phyloP scores from a whole-genome alignment of 1,284 basidiomycete genomes.

The Heterobasidion annosum region DNA sequence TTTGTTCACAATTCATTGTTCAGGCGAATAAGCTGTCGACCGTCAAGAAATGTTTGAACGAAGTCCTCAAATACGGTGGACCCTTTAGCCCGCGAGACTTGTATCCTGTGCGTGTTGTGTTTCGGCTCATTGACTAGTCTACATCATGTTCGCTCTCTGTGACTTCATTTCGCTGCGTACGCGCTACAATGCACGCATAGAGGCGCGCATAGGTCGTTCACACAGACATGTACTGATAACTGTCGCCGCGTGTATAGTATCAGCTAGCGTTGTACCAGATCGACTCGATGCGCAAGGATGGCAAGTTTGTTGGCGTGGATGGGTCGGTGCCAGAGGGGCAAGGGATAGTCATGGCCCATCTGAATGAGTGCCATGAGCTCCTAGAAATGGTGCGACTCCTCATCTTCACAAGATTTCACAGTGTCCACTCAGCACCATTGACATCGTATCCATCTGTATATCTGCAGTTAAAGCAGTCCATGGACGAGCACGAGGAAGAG shows the following conservation, averaged over 20 bases:
- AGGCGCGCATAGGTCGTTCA: not conserved
- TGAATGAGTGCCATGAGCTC: constrained; percentile 94
- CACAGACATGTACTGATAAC: no score
- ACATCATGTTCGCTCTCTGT: not conserved
- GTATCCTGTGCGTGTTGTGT: constrained; percentile 60
- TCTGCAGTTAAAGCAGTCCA: constrained; percentile 64
- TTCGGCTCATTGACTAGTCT: not conserved
- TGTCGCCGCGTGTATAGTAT: constrained; percentile 46
- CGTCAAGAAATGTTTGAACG: constrained; percentile 94
- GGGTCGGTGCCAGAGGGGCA: constrained; percentile 92
- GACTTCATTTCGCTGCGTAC: not conserved
- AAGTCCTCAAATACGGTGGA: constrained; percentile 95
- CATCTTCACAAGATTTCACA: constrained; percentile 1
- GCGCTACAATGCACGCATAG: not conserved
- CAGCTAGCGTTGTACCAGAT: constrained; percentile 95
- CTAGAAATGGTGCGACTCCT: constrained; percentile 69
- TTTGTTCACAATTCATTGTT: constrained; percentile 1
- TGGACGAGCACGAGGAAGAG: constrained; percentile 60
- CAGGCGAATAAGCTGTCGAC: constrained; percentile 91
- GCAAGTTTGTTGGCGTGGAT: constrained; percentile 82
- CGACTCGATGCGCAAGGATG: constrained; percentile 87
- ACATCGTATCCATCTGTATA: not conserved
- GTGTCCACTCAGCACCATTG: not conserved
- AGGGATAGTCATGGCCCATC: constrained; percentile 91
- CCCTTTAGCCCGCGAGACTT: constrained; percentile 93